Base-by-base conservation (phyloP, 2,329 filamentous ascomycete species). In the Colletotrichum nymphaeae region DNA sequence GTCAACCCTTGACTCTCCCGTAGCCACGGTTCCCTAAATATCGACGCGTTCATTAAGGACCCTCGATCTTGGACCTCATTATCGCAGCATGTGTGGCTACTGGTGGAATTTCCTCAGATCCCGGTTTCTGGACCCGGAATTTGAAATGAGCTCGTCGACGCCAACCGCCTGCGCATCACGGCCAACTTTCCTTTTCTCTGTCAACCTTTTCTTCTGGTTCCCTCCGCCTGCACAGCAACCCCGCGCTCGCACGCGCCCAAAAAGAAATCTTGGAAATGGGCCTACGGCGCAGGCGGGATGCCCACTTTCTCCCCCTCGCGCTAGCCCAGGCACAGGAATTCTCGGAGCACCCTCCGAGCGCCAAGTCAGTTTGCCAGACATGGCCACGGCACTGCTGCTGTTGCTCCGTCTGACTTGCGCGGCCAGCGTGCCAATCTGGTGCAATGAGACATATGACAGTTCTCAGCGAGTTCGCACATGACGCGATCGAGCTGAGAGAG, bases 251-350 rank as follows among this genome's bases (percentile, higher is more conserved):
- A 28, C 52, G 3, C 16, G 11, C 9, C n/a, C 28, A n/a, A 32
- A 30, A 8, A 2, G 28, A 30, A 35, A 37, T 32, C 24, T 49
- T 19, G 24, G 14, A 22, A 6, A 55, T 52, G 19, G 16, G 37
- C 37, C 37, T 42, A 42, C 37, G 37, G 26, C 12, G 53, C 59
- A 5, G 5, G 7, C 14, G 28, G n/a, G n/a, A 22, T 69, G 46
- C 55, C 24, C 53, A 55, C 64, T 42, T n/a, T 35, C 32, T 42
- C 5, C 37, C 22, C 30, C 9, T 64, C 53, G 59, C 66, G 59
- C 69, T 72, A 72, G 35, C 32, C 69, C 59, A 72, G 69, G 69
- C 69, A 69, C 66, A 72, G 69, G 55, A 64, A 59, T 64, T 57
- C 66, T 63, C 59, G 66, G 69, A 72, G 63, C 52, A 58, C 16